These are phyloP conservation scores for Sophora flavescens DNA, from an alignment of 306 rosid genomes.

Conservation along the genomic window DNA sequence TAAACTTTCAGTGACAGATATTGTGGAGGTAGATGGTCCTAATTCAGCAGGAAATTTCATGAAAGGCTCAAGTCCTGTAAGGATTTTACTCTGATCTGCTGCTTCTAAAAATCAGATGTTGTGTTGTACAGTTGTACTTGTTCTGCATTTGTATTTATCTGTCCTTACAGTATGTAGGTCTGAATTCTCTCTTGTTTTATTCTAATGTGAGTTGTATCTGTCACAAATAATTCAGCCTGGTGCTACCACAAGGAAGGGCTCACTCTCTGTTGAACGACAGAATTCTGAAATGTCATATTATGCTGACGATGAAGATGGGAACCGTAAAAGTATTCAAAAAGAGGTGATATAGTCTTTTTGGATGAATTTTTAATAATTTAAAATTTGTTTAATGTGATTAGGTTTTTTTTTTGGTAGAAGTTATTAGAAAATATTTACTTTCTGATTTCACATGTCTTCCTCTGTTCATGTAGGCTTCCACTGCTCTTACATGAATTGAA, in stretches of 20 bases:
- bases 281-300: constrained; percentile 89
- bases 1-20: constrained; percentile 65
- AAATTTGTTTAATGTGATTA: not conserved
- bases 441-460: constrained; percentile 21
- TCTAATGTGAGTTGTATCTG: constrained; percentile 18
- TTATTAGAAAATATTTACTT: not conserved
- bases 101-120: constrained; percentile 24
- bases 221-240: constrained; percentile 72
- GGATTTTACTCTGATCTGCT: constrained; percentile 36
- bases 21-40: constrained; percentile 80
- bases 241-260: constrained; percentile 93
- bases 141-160: constrained; percentile 37
- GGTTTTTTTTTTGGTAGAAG: not conserved
- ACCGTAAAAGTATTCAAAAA: constrained; percentile 77
- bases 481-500: constrained; percentile 32
- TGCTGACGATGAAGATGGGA: constrained; percentile 96
- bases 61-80: constrained; percentile 86
- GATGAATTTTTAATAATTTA: constrained; percentile 13
- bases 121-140: constrained; percentile 24
- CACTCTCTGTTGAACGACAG: constrained; percentile 75
- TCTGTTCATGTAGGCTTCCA: constrained; percentile 8
- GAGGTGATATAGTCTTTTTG: constrained; percentile 68
- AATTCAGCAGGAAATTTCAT: constrained; percentile 70
- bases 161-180: constrained; percentile 24
- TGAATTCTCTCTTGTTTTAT: constrained; percentile 29